A percentile compares a stretch with the other conserved stretches of the same genome.
These are phyloP conservation scores for Ogataea parapolymorpha DNA, from an alignment of 805 yeast genomes.

Conservation along the genomic window DNA sequence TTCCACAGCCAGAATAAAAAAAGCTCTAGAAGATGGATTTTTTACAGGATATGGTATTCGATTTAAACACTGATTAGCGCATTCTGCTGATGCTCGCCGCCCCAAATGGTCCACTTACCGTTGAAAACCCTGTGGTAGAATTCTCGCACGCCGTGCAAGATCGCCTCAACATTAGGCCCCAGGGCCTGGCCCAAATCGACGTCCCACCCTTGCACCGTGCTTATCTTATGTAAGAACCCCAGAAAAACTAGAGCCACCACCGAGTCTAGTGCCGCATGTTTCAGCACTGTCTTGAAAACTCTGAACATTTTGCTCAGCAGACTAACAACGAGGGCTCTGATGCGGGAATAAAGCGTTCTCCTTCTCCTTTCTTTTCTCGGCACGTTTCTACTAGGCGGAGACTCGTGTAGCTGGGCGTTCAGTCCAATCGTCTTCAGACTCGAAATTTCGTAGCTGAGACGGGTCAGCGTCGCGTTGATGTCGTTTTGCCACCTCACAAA, in stretches of 20 bases:
- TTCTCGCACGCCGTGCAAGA: background rate
- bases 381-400: background rate
- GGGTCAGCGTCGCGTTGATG: slow-evolving; percentile 44
- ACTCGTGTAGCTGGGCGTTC: slow-evolving; percentile 12
- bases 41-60: background rate
- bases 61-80: background rate
- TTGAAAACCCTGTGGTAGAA: background rate
- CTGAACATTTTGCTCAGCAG: slow-evolving; percentile 11
- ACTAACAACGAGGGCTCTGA: slow-evolving; percentile 8
- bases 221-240: slow-evolving; percentile 15
- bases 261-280: slow-evolving; percentile 25
- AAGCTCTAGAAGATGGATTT: background rate
- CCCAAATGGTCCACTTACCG: background rate
- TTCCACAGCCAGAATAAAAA: background rate
- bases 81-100: background rate
- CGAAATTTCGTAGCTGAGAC: slow-evolving; percentile 41
- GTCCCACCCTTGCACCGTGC: slow-evolving; percentile 1
- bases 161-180: background rate
- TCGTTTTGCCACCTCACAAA: slow-evolving; percentile 54
- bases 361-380: slow-evolving; percentile 4
- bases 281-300: slow-evolving; percentile 11
- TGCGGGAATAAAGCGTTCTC: slow-evolving; percentile 3
- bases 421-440: slow-evolving; percentile 17
- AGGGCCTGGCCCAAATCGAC: background rate
- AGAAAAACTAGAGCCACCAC: slow-evolving; percentile 15